Evolutionary conservation across 2,329 filamentous ascomycete species (phyloP), one percentile per base, ranked within the genome.

Genomic region (Aspergillus sclerotialis): DNA sequence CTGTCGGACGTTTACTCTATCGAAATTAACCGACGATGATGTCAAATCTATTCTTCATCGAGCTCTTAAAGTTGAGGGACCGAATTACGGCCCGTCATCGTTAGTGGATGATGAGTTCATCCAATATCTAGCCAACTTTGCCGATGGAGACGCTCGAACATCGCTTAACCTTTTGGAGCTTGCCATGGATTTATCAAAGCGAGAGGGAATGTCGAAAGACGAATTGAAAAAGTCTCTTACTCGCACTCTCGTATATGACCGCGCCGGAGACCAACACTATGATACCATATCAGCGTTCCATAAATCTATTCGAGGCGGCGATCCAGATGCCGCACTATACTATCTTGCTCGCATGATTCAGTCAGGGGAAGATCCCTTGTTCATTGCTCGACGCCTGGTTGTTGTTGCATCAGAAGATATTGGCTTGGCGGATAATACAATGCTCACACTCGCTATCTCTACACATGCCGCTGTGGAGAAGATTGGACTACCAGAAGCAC

Each of bases 241-340:
- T 2, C 89, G 89, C 56, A 96, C 90, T 0, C 70, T 96, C 2
- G 88, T 96, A 10, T 96, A 96, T 63, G 92, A 98, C 61, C 80
- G 92, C 35, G 85, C 84, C 0, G 90, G 92, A 33, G 92, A 98
- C 61, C 87, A 94, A 58, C 92, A 96, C 64, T 98, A 96, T 67
- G 90, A 98, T 56, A 92, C 85, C 34, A 96, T 98, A 52, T 94
- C 86, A 1, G 92, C 92, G 18, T 92, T 96, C 50, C 92, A 96
- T 72, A 98, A 98, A 54, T 88, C 88, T 2, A 81, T 96, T 7
- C 83, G 92, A 29, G 92, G 92, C 26, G 83, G 79, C 36, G 82
- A 95, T 52, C 63, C 90, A 0, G 84, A 96, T 58, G 92, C 90
- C 0, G 76, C 90, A 0, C 73, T 98, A 1, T 98, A 96, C 67